phyloP scores from a whole-genome alignment of 2,329 filamentous ascomycete genomes.

The Talaromyces sp. region DNA sequence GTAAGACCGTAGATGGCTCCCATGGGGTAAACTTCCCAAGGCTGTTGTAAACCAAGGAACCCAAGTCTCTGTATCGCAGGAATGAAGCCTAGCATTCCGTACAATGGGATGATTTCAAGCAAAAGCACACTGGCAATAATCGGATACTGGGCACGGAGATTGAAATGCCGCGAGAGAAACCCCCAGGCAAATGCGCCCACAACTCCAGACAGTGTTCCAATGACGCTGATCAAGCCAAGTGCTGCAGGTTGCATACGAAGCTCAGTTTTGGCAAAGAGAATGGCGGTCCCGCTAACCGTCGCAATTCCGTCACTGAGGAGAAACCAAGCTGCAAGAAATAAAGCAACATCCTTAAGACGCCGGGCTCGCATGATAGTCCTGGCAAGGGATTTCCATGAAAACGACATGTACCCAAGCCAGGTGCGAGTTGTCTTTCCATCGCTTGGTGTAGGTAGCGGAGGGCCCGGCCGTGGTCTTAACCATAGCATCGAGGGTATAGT shows the following conservation, averaged over 20 bases:
- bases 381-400: constrained; percentile 82
- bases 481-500: constrained; percentile 84
- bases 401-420: constrained; percentile 70
- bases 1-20: constrained; percentile 90
- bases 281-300: constrained; percentile 89
- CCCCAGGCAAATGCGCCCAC: constrained; percentile 89
- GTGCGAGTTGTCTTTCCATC: constrained; percentile 42
- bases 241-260: constrained; percentile 85
- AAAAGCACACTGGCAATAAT: constrained; percentile 87
- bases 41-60: constrained; percentile 80
- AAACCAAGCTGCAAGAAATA: constrained; percentile 92
- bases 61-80: constrained; percentile 72
- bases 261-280: constrained; percentile 92
- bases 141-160: constrained; percentile 75
- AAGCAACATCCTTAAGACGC: constrained; percentile 70
- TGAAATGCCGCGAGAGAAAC: constrained; percentile 66
- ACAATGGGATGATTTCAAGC: constrained; percentile 89
- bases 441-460: constrained; percentile 59
- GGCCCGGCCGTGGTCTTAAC: constrained; percentile 83
- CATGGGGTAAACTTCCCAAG: constrained; percentile 95
- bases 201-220: constrained; percentile 79
- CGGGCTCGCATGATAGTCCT: constrained; percentile 74
- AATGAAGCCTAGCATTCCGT: constrained; percentile 83
- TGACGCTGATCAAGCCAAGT: constrained; percentile 88
- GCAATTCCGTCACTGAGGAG: constrained; percentile 90